A percentile compares a stretch with the other conserved stretches of the same genome.
Conservation (phyloP, 805 yeast genomes). For the Monosporozyma siamensis region DNA sequence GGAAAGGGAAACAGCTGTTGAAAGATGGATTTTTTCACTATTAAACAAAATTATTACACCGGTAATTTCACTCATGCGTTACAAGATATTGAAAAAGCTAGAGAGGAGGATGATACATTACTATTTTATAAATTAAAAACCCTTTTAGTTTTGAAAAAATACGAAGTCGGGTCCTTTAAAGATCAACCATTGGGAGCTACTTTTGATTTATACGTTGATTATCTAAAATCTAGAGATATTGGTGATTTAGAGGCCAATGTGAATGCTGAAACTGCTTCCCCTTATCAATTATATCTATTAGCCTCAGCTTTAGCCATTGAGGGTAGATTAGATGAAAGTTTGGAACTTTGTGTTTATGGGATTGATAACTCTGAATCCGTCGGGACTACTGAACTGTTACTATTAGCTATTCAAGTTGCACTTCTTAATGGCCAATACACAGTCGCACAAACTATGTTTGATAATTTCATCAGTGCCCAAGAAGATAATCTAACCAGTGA, state of each 20-base stretch:
- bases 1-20: too few species aligned
- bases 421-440: constrained; percentile 35
- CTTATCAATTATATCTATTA: constrained; percentile 19
- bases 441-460: constrained; percentile 38
- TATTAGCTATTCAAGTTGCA: constrained; percentile 36
- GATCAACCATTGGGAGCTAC: constrained; percentile 22
- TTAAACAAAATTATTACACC: constrained; percentile 53
- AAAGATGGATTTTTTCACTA: constrained; percentile 42
- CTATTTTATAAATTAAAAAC: constrained; percentile 31
- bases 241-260: constrained; percentile 5
- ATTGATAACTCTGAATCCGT: constrained; percentile 37
- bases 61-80: constrained; percentile 43
- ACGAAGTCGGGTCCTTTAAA: constrained; percentile 11
- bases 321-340: constrained; percentile 28
- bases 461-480: constrained; percentile 35
- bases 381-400: constrained; percentile 32
- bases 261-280: constrained; percentile 9
- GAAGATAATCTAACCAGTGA: constrained; percentile 37
- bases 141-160: constrained; percentile 23
- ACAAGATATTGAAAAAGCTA: constrained; percentile 31
- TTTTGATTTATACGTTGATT: constrained; percentile 22
- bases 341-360: constrained; percentile 32
- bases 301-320: constrained; percentile 23
- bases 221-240: constrained; percentile 16
- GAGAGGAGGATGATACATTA: constrained; percentile 27